phyloP scores from a whole-genome alignment of 2,329 filamentous ascomycete species.

The Fusarium sp. region DNA sequence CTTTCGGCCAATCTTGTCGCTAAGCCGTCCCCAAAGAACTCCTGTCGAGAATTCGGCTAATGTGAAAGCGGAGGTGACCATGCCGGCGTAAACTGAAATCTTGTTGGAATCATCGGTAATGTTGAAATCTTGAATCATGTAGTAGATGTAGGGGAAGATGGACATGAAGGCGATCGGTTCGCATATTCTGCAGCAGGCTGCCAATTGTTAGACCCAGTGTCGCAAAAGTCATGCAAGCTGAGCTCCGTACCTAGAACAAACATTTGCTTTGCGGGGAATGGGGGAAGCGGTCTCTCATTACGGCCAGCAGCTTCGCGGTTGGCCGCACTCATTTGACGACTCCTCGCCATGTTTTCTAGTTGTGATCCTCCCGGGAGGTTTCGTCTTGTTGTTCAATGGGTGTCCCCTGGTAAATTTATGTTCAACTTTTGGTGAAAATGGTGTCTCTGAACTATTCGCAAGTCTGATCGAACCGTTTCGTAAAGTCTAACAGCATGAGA shows the following conservation, averaged over 20 bases:
- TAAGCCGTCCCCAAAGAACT: slow-evolving; percentile 90
- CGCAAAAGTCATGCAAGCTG: neutral
- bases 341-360: slow-evolving; percentile 42
- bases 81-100: slow-evolving; percentile 91
- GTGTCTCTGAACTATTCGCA: slow-evolving; percentile 2
- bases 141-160: slow-evolving; percentile 98
- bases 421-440: neutral
- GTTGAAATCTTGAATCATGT: slow-evolving; percentile 93
- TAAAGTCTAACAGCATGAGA: slow-evolving; percentile 10
- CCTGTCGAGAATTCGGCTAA: slow-evolving; percentile 94
- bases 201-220: slow-evolving; percentile 15
- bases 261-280: slow-evolving; percentile 57
- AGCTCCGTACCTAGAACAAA: slow-evolving; percentile 57
- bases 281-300: slow-evolving; percentile 38
- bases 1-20: slow-evolving; percentile 91
- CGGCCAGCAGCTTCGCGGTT: slow-evolving; percentile 35
- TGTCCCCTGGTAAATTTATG: neutral
- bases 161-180: slow-evolving; percentile 99
- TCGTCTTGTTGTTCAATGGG: neutral
- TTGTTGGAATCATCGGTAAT: slow-evolving; percentile 80
- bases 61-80: slow-evolving; percentile 96
- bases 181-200: slow-evolving; percentile 93
- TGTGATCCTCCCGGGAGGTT: slow-evolving; percentile 15
- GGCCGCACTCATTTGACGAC: slow-evolving; percentile 34
- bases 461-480: slow-evolving; percentile 10